Base-by-base conservation (phyloP, 75 land plant species). In the Cupressus sempervirens region DNA sequence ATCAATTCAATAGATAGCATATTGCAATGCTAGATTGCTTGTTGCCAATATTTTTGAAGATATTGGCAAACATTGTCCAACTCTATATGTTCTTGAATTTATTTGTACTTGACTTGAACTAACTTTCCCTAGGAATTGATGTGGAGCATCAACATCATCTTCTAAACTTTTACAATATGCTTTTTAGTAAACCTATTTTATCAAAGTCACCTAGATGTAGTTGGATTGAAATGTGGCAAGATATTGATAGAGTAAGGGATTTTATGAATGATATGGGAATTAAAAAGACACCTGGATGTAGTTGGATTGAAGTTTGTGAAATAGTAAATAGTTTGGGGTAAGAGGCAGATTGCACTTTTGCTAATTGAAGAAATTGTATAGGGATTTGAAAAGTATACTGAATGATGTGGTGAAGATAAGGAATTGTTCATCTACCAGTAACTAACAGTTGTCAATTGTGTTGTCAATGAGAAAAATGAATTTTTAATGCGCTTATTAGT, bases 1-100 rank as follows among this genome's bases (percentile, higher is more conserved):
- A 92, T 97, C 36, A 56, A 88, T 9, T 97, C 98, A 98, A 88
- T 97, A 95, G 88, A 91, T 11, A 35, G 32, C 10, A 62, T 79
- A 88, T 32, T 88, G 46, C 20, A 83, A 11, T 29, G 20, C 48
- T 82, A 29, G 53, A 29, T 29, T 52, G 80, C 43, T 43, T 41
- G 30, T 7, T 10, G 0, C 43, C 80, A 10, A 30, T 75, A 35
- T 36, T 36, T 23, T 41, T 38, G 16, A 38, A 35, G 36, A 20
- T 20, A 38, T 4, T 18, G 62, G 34, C 73, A 68, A 68, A n/a
- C 7, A 34, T n/a, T 68, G 30, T 29, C 10, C 29, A 68, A 29
- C 9, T 29, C 3, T 29, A 43, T 43, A 9, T 41, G 80, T 46
- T 26, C 29, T 8, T 6, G 80, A 9, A 56, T 56, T 56, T 76